Evolutionary conservation across 306 rosid genomes (phyloP), one percentile per base, ranked within the genome.

Genomic region (Sesbania bispinosa): DNA sequence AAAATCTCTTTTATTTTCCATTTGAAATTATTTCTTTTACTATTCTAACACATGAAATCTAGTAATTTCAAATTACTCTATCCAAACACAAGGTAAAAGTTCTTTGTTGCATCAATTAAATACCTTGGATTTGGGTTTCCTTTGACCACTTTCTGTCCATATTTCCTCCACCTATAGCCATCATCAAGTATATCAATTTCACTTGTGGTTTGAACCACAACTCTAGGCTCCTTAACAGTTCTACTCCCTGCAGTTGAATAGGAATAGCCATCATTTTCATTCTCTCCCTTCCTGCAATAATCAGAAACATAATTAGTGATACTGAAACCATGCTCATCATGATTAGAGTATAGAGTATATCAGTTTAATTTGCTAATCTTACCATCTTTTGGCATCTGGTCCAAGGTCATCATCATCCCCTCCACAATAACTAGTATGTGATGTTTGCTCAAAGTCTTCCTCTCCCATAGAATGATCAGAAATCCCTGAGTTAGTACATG

Each of bases 81-180:
- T n/a, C n/a, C n/a, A n/a, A n/a, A n/a, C n/a, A n/a, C n/a, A n/a
- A n/a, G n/a, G n/a, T n/a, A n/a, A n/a, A n/a, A n/a, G n/a, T n/a
- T n/a, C n/a, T n/a, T n/a, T n/a, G n/a, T n/a, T n/a, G n/a, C n/a
- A n/a, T n/a, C n/a, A n/a, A n/a, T n/a, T n/a, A n/a, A n/a, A 32
- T 69, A 87, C 96, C 96, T 86, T 8, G 96, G 92, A 52, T 89
- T 89, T 71, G 96, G 92, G 73, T 89, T 89, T 77, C 92, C 94
- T 65, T 90, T 90, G 27, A 90, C 97, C 0, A 88, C 92, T 88
- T 90, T 90, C 73, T 90, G 97, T 43, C 97, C 97, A 54, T 90
- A 90, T 79, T 90, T 90, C 39, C 94, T 88, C 97, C 97, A 90
- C 54, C 90, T 80, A 60, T 88, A 90, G 11, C 97, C 97, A 68